Evolutionary conservation across 306 rosid species (phyloP).

Genomic region (Cicer bijugum): DNA sequence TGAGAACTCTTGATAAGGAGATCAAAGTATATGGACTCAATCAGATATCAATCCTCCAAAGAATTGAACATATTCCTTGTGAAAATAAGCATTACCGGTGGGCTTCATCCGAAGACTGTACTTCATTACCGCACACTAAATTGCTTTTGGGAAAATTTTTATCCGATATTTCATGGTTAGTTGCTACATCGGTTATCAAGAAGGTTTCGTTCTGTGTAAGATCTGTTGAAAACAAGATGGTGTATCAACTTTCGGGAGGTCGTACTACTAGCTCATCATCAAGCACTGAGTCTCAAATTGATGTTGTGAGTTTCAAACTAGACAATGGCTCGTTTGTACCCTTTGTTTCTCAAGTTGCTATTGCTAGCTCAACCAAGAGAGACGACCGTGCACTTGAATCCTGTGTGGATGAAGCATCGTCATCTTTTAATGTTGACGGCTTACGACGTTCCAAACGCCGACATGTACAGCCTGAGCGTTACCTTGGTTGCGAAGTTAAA

Average conservation of each 20-base stretch:
- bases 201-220: conserved; percentile 62
- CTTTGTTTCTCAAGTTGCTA: conserved; percentile 52
- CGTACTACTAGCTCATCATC: conserved; percentile 39
- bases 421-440: conserved; percentile 49
- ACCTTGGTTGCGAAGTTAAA: conserved; percentile 65
- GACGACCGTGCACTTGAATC: conserved; percentile 37
- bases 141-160: conserved; percentile 71
- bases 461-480: conserved; percentile 82
- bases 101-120: conserved; percentile 71
- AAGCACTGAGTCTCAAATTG: conserved; percentile 43
- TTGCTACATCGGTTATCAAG: conserved; percentile 67
- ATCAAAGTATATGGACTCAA: conserved; percentile 57
- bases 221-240: conserved; percentile 71
- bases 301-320: conserved; percentile 60
- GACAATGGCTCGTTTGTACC: conserved; percentile 61
- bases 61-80: conserved; percentile 54
- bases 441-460: conserved; percentile 90
- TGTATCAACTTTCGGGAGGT: conserved; percentile 64
- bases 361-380: conserved; percentile 31
- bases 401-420: conserved; percentile 44
- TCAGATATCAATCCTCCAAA: conserved; percentile 74
- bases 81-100: conserved; percentile 67
- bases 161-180: conserved; percentile 77
- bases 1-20: conserved; percentile 68
- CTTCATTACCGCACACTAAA: conserved; percentile 64